A percentile compares a stretch with the other conserved stretches of the same genome.
phyloP scores from a whole-genome alignment of 768 basidiomycete species.

The Cystobasidium onofrii region DNA sequence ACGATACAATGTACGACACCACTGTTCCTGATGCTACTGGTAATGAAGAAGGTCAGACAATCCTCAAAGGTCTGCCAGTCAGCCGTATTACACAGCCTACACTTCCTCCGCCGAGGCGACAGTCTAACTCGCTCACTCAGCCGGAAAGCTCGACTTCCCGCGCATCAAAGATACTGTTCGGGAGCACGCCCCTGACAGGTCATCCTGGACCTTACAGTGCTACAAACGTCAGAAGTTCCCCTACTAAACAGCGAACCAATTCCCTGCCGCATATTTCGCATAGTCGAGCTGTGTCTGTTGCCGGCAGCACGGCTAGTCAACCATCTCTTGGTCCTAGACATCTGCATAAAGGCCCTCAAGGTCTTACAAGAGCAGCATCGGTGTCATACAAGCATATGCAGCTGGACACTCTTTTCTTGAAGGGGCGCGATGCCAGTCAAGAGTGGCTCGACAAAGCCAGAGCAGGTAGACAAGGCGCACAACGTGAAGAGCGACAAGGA shows the following conservation, averaged over 20 bases:
- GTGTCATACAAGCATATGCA: not conserved
- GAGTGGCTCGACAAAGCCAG: constrained; percentile 28
- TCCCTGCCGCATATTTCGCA: not conserved
- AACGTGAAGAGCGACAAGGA: not conserved
- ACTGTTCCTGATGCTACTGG: not conserved
- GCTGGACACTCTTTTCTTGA: not conserved
- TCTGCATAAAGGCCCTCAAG: not conserved
- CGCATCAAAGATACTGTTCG: not conserved
- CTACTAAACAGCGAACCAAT: constrained; percentile 3
- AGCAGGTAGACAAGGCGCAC: constrained; percentile 5
- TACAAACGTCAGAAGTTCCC: not conserved
- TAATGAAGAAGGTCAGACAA: not conserved
- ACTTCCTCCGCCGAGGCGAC: constrained; percentile 10
- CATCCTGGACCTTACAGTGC: constrained; percentile 1
- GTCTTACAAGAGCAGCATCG: not conserved
- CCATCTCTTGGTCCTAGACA: not conserved
- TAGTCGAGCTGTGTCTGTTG: not conserved
- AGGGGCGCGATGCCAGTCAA: constrained; percentile 20
- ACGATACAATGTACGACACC: not conserved
- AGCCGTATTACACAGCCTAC: not conserved
- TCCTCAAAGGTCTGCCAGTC: not conserved
- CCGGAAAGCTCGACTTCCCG: not conserved
- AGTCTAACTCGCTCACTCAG: not conserved
- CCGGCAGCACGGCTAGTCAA: not conserved
- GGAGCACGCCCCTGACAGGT: not conserved